Evolutionary conservation across 1,284 basidiomycete species (phyloP).

Genomic region (Sparassis latifolia): DNA sequence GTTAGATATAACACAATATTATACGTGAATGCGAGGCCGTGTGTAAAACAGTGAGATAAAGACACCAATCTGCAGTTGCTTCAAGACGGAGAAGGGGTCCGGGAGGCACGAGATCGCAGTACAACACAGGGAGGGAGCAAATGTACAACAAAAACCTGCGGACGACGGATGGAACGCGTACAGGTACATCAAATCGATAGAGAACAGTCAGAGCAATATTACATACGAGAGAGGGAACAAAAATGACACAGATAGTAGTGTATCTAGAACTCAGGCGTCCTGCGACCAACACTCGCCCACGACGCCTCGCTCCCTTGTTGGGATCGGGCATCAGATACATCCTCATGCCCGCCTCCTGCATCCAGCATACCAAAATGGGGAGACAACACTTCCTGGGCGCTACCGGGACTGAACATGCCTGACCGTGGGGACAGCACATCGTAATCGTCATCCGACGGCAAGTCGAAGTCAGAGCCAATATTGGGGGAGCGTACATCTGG

Average conservation of each 20-base stretch:
- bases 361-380: constrained; percentile 26
- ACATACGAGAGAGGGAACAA: too few relatives aligned
- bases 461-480: constrained; percentile 13
- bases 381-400: constrained; percentile 17
- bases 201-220: too few relatives aligned
- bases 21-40: too few relatives aligned
- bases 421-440: constrained; percentile 22
- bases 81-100: too few relatives aligned
- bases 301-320: constrained; percentile 16
- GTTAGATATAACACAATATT: too few relatives aligned
- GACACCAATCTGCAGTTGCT: too few relatives aligned
- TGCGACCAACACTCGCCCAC: constrained; percentile 24
- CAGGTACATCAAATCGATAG: too few relatives aligned
- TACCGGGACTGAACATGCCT: constrained; percentile 22
- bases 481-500: constrained; percentile 14
- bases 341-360: constrained; percentile 11
- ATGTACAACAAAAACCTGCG: too few relatives aligned
- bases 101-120: too few relatives aligned
- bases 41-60: too few relatives aligned
- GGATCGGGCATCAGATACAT: constrained; percentile 18
- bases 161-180: too few relatives aligned
- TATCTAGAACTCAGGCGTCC: constrained; percentile 15
- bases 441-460: constrained; percentile 18
- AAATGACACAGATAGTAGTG: background rate
- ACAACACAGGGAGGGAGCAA: too few relatives aligned